Evolutionary conservation across 2,329 filamentous ascomycete genomes (phyloP), one percentile per base, ranked within the genome.

Genomic region (Xylariales sp.): DNA sequence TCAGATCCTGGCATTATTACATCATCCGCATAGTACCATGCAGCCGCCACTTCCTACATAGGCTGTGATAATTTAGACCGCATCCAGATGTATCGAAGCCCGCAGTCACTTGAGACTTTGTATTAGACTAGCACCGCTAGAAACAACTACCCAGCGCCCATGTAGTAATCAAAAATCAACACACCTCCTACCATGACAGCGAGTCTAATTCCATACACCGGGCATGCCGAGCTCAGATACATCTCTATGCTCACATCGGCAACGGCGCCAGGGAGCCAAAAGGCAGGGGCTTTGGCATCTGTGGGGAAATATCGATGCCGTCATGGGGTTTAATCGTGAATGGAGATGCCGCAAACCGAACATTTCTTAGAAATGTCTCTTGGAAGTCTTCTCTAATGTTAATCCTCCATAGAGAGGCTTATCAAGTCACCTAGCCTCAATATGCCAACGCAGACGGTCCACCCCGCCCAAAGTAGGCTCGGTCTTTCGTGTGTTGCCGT

Each of bases 141-240:
- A 8, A 12, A 36, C 30, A 41, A 32, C n/a, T 3, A 1, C 23
- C 12, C n/a, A 8, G 18, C 54, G 9, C 45, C 16, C 23, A 46
- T 46, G n/a, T 54, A 61, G 36, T 52, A 34, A 67, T 39, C 30
- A 45, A 49, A 59, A 55, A 28, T 7, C 52, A 62, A 50, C 6
- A 14, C 28, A 30, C 30, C 30, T 39, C n/a, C 53, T 18, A 41
- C 46, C 8, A 36, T 41, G n/a, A 43, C 53, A 23, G 34, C 9
- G 23, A 54, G 41, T 48, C 41, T 16, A 53, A 41, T 28, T 53
- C 10, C 34, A 28, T 32, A 8, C 39, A 32, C 16, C 30, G 6
- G 41, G 18, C n/a, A 18, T 61, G 16, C 8, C 12, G 7, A 32
- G 30, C 28, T 34, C 45, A 32, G 14, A 28, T 23, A 16, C n/a